A percentile compares a stretch with the other conserved stretches of the same genome.
Conservation (phyloP, 345 rosid species). For the Euphorbia tirucalli region DNA sequence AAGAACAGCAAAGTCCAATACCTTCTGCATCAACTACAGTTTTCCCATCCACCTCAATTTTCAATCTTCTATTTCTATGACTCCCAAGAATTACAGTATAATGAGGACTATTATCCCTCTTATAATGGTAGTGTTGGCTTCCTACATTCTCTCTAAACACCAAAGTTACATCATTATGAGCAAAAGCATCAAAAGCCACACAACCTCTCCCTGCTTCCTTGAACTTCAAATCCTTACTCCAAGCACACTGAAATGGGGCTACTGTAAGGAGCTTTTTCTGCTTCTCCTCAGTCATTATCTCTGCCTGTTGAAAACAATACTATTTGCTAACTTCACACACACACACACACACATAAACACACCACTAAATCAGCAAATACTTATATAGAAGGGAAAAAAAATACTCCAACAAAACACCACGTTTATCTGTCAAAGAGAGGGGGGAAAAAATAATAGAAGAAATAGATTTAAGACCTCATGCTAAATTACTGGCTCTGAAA, state of each 20-base stretch:
- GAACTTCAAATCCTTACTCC: constrained; percentile 91
- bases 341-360: constrained; percentile 2
- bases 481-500: neutral
- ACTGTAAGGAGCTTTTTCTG: constrained; percentile 77
- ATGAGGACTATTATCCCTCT: constrained; percentile 88
- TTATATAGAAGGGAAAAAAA: constrained; percentile 12
- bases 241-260: constrained; percentile 98
- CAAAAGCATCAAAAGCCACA: constrained; percentile 91
- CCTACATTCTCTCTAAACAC: constrained; percentile 95
- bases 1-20: constrained; percentile 71
- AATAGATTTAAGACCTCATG: neutral
- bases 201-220: constrained; percentile 94
- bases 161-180: constrained; percentile 89
- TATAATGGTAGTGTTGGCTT: constrained; percentile 88
- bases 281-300: constrained; percentile 44
- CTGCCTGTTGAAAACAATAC: too few relatives aligned
- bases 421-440: too few relatives aligned
- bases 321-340: too few relatives aligned
- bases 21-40: constrained; percentile 80
- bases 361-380: constrained; percentile 27
- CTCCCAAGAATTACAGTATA: constrained; percentile 96
- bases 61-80: constrained; percentile 78
- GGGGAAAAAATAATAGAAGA: neutral
- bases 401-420: too few relatives aligned
- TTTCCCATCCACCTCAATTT: constrained; percentile 87